phyloP scores from a whole-genome alignment of 2,329 filamentous ascomycete species.

The Pseudogymnoascus sp. region DNA sequence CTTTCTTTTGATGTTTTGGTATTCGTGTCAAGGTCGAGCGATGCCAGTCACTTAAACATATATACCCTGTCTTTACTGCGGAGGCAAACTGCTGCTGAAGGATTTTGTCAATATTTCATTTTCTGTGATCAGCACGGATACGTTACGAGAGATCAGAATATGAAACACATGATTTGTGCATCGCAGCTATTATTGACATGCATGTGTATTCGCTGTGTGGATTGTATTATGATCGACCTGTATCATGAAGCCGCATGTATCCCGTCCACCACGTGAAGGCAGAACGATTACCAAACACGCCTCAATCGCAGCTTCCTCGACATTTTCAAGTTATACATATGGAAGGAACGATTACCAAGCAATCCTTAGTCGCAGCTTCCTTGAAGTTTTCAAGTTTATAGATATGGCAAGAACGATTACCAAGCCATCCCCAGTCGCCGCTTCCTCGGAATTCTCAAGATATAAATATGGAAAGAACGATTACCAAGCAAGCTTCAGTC shows the following conservation, averaged over 20 bases:
- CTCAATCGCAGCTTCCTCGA: background rate
- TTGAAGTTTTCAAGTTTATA: background rate
- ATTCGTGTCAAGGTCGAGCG: background rate
- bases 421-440: too few species aligned
- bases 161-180: too few species aligned
- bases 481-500: too few species aligned
- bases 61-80: constrained; percentile 9
- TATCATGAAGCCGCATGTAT: too few species aligned
- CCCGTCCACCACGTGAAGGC: too few species aligned
- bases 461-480: too few species aligned
- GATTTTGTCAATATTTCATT: background rate
- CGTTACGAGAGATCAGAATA: background rate
- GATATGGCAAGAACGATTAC: too few species aligned
- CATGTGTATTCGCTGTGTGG: too few species aligned
- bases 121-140: background rate
- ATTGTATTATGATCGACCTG: too few species aligned
- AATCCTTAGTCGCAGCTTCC: background rate
- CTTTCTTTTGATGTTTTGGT: background rate
- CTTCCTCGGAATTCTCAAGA: too few species aligned
- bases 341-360: background rate
- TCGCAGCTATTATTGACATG: too few species aligned
- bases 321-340: too few species aligned
- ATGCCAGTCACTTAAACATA: background rate
- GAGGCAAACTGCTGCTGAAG: background rate
- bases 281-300: background rate